A percentile compares a stretch with the other conserved stretches of the same genome.
phyloP scores from a whole-genome alignment of 768 basidiomycete genomes.

The Nevesoporus exiguus region DNA sequence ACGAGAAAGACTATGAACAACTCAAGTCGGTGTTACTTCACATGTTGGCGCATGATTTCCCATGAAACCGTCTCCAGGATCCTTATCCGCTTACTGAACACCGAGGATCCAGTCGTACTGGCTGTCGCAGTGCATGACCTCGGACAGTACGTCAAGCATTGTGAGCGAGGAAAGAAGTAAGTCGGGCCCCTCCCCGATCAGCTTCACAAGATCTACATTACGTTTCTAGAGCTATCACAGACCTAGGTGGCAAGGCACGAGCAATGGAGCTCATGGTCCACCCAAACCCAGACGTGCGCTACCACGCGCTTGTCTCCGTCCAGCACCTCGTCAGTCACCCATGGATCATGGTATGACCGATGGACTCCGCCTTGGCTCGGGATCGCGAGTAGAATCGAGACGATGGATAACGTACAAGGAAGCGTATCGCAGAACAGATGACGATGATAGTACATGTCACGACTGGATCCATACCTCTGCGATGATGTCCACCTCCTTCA shows the following conservation, averaged over 20 bases:
- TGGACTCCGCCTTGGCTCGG: not conserved
- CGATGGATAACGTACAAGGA: slow-evolving; percentile 1
- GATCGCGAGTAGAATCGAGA: not conserved
- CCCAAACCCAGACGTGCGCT: slow-evolving; percentile 82
- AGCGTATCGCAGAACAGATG: slow-evolving; percentile 10
- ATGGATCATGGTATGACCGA: slow-evolving; percentile 51
- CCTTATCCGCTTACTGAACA: slow-evolving; percentile 67
- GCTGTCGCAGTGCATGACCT: slow-evolving; percentile 93
- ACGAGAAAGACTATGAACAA: slow-evolving; percentile 80
- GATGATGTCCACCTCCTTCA: slow-evolving; percentile 72
- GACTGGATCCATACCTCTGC: slow-evolving; percentile 65
- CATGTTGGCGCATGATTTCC: not conserved
- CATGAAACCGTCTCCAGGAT: slow-evolving; percentile 44
- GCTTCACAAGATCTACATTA: not conserved
- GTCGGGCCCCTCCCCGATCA: slow-evolving; percentile 18
- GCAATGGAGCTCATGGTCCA: slow-evolving; percentile 95
- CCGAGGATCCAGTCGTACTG: slow-evolving; percentile 70
- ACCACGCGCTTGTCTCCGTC: slow-evolving; percentile 86
- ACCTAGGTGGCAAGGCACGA: slow-evolving; percentile 80
- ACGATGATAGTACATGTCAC: slow-evolving; percentile 18
- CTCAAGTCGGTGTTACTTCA: slow-evolving; percentile 57
- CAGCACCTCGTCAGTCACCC: slow-evolving; percentile 91
- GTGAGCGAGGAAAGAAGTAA: slow-evolving; percentile 89
- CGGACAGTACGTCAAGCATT: slow-evolving; percentile 91
- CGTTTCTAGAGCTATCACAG: slow-evolving; percentile 62